Base-by-base conservation (phyloP, 1,284 basidiomycete genomes). In the Boletellus deceptivus region DNA sequence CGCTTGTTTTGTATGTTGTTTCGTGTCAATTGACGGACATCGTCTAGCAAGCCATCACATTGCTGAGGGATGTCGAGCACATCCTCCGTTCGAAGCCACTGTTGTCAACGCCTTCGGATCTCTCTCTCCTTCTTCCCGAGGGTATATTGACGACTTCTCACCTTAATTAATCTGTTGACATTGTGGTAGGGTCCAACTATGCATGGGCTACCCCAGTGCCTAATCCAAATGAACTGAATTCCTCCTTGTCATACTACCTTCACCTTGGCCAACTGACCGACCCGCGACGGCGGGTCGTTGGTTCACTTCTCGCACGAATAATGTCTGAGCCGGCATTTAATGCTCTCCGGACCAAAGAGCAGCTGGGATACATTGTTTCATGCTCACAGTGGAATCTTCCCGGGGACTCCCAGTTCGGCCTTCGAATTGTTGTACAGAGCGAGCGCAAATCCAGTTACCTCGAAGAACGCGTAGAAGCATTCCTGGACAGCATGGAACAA, bases 261-360 rank as follows among this genome's bases (percentile, higher is more conserved):
- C 83, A 92, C 64, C 76, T 89, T 50, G 91, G 93, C 43, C 75
- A 79, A 25, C 65, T 80, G 36, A 72, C 70, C 3, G 76, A 89
- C 58, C 72, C 78, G 31, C 77, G 70, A n/a, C 69, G 76, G 13
- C 80, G 86, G 18, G 83, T 87, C 25, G 74, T 75, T 2, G 75
- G 82, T 42, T 71, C 79, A 7, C 75, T 92, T 31, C 75, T 90
- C 33, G 78, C 79, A 0, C 93, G 93, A 62, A 88, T 97, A 54
- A 75, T 93, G 33, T 75, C 79, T 10, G 97, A 99, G 63, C 95
- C 96, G 0, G 82, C 88, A n/a, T 99, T 99, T 72, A 89, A 97
- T 64, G 76, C 88, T 34, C 79, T 99, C 37, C 86, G 97, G n/a
- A 98, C 96, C 3, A 87, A 94, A 68, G 93, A 99, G 68, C 97